phyloP scores from a whole-genome alignment of 768 basidiomycete genomes.

The Lactarius akahatsu region DNA sequence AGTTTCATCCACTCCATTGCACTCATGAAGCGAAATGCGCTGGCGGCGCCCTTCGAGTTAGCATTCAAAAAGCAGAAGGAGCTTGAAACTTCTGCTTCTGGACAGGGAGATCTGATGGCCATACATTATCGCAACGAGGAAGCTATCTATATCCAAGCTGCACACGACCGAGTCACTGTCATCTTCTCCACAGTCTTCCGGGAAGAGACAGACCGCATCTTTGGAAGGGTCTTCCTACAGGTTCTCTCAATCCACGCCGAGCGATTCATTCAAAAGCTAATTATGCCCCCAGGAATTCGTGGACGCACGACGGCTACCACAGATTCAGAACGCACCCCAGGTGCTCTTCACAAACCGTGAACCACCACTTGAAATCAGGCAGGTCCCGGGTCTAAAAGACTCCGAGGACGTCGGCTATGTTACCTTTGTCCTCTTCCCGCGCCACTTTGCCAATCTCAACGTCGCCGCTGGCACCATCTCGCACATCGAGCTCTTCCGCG shows the following conservation, averaged over 20 bases:
- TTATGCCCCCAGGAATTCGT: constrained; percentile 82
- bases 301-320: constrained; percentile 90
- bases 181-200: constrained; percentile 96
- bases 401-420: constrained; percentile 50
- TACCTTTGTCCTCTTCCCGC: constrained; percentile 79
- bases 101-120: constrained; percentile 83
- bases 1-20: constrained; percentile 79
- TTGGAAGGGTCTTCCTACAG: constrained; percentile 98
- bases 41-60: constrained; percentile 91
- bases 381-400: constrained; percentile 75
- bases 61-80: constrained; percentile 83
- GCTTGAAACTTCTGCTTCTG: constrained; percentile 68
- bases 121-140: constrained; percentile 96
- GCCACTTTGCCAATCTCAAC: constrained; percentile 78
- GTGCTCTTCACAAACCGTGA: constrained; percentile 94
- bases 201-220: constrained; percentile 96
- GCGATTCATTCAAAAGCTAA: constrained; percentile 5
- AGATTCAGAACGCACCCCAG: constrained; percentile 95
- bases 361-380: constrained; percentile 93
- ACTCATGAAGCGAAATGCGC: constrained; percentile 86
- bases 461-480: constrained; percentile 81
- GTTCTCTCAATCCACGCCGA: constrained; percentile 41
- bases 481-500: constrained; percentile 94
- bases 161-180: constrained; percentile 93
- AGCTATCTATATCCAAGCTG: constrained; percentile 92